Evolutionary conservation across 805 yeast genomes (phyloP).

Genomic region (Candida chauliodis): DNA sequence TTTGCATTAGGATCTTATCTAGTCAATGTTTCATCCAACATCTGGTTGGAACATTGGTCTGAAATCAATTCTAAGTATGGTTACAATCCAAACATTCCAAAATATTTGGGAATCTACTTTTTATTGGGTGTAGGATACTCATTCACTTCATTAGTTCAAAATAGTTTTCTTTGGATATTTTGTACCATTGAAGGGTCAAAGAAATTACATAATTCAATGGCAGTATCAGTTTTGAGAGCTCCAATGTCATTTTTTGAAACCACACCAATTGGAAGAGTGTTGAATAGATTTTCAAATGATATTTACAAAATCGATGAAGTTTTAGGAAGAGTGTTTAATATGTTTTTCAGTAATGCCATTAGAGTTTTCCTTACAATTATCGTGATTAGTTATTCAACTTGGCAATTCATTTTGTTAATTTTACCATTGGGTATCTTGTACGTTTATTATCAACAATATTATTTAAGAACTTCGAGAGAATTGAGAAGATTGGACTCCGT

Average conservation of each 20-base stretch:
- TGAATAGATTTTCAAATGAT: conserved; percentile 90
- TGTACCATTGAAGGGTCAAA: conserved; percentile 83
- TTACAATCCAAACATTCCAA: conserved; percentile 66
- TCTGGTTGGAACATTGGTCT: conserved; percentile 98
- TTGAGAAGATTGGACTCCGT: conserved; percentile 79
- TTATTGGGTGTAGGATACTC: conserved; percentile 70
- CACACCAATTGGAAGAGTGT: conserved; percentile 89
- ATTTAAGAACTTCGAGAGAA: conserved; percentile 74
- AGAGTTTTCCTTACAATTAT: conserved; percentile 71
- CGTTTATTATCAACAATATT: conserved; percentile 71
- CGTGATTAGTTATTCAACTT: conserved; percentile 83
- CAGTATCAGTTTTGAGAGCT: conserved; percentile 67
- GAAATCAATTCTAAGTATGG: conserved; percentile 75
- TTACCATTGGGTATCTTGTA: conserved; percentile 67
- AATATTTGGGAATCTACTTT: conserved; percentile 73
- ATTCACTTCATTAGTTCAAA: conserved; percentile 56
- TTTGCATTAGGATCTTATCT: conserved; percentile 58
- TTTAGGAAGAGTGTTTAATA: conserved; percentile 64
- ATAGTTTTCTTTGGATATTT: conserved; percentile 68
- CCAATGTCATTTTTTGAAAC: conserved; percentile 97
- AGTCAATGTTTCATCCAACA: conserved; percentile 63
- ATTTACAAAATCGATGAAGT: conserved; percentile 83
- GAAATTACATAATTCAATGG: conserved; percentile 72
- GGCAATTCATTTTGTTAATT: conserved; percentile 74
- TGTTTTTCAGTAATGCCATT: conserved; percentile 58